Evolutionary conservation across 805 yeast genomes (phyloP).

Genomic region (Sugiyamaella smithiae): DNA sequence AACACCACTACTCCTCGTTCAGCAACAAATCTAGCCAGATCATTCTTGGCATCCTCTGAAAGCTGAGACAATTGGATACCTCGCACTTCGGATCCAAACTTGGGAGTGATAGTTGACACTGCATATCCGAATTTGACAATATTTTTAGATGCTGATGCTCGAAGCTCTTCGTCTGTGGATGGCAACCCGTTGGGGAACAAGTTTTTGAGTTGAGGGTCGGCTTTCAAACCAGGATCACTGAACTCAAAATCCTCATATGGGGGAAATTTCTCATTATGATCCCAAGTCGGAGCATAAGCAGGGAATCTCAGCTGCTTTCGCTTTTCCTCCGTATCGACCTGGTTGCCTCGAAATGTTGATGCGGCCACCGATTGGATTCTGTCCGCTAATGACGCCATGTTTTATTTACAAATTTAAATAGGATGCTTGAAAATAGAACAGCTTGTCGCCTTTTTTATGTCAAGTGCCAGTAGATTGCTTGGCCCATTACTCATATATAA

Average conservation of each 20-base stretch:
- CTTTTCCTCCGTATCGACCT: conserved; percentile 3
- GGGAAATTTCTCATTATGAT: conserved; percentile 50
- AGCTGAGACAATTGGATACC: conserved; percentile 63
- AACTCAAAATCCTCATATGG: conserved; percentile 55
- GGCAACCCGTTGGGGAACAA: conserved; percentile 42
- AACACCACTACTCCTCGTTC: conserved; percentile 71
- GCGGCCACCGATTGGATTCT: conserved; percentile 11
- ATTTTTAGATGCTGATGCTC: conserved; percentile 14
- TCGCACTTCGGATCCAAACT: conserved; percentile 61
- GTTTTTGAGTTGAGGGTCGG: conserved; percentile 52
- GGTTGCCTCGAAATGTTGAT: conserved; percentile 5
- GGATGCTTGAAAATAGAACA: too few species aligned
- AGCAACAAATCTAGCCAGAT: conserved; percentile 65
- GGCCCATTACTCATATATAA: too few species aligned
- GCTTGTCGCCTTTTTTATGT: too few species aligned
- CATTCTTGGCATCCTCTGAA: conserved; percentile 56
- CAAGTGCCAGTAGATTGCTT: too few species aligned
- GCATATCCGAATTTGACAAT: conserved; percentile 26
- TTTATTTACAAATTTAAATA: background rate
- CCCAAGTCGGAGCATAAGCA: conserved; percentile 67
- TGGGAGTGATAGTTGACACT: conserved; percentile 53
- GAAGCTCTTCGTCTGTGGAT: conserved; percentile 11
- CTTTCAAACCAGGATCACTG: conserved; percentile 60
- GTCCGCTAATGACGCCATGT: conserved; percentile 6
- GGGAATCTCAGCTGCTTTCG: conserved; percentile 39